Conservation (phyloP, 2,329 filamentous ascomycete genomes). For the Cladosporium colombiae region DNA sequence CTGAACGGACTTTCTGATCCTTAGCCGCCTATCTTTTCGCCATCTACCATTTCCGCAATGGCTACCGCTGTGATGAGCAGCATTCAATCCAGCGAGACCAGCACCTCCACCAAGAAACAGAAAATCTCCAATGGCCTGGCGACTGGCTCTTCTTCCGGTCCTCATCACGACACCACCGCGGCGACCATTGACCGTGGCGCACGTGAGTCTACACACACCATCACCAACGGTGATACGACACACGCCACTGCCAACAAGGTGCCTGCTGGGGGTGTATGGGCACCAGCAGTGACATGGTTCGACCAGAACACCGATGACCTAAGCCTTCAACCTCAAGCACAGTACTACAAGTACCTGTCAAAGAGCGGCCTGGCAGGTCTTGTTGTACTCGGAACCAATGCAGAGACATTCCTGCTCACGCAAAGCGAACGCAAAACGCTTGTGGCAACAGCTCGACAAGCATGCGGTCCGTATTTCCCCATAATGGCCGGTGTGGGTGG, state of each 20-base stretch:
- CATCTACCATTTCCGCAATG: background rate
- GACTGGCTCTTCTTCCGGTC: background rate
- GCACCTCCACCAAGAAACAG: background rate
- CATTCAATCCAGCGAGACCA: background rate
- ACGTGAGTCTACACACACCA: background rate
- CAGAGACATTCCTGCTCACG: conserved; percentile 50
- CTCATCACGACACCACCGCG: background rate
- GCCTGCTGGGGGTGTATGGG: conserved; percentile 48
- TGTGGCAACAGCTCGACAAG: conserved; percentile 42
- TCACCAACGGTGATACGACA: background rate
- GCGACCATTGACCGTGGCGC: background rate
- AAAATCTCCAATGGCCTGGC: background rate
- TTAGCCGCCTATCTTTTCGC: background rate
- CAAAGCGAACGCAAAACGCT: conserved; percentile 44
- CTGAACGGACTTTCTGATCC: background rate
- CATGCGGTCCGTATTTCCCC: conserved; percentile 45
- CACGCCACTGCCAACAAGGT: conserved; percentile 46
- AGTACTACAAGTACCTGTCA: conserved; percentile 49
- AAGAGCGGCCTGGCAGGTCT: conserved; percentile 46
- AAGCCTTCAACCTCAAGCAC: conserved; percentile 43
- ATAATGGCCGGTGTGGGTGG: conserved; percentile 49
- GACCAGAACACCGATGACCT: conserved; percentile 41
- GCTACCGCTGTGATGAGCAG: background rate
- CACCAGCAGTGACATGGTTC: conserved; percentile 50
- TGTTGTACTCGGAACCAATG: conserved; percentile 51